Evolutionary conservation across 148 eudicot species (phyloP).

Genomic region (Rhododendron griersonianum): DNA sequence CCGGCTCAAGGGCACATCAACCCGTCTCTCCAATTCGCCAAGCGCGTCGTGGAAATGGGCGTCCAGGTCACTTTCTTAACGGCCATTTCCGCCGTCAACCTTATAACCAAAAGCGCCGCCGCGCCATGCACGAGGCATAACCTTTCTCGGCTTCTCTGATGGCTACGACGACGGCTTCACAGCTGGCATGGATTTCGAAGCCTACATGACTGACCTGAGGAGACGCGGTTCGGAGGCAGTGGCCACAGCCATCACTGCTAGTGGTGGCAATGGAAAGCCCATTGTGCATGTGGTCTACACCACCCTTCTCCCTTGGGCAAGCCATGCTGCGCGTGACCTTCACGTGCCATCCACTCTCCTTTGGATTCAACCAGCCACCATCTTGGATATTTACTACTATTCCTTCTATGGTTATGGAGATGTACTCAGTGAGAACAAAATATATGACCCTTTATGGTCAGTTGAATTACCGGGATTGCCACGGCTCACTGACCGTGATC

Average conservation of each 20-base stretch:
- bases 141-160: slow-evolving; percentile 10
- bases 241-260: slow-evolving; percentile 7
- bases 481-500: no score
- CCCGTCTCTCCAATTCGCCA: slow-evolving; percentile 14
- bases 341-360: no score
- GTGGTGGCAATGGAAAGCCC: slow-evolving; percentile 21
- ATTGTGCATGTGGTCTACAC: slow-evolving; percentile 35
- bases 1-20: slow-evolving; percentile 55
- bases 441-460: no score
- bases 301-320: slow-evolving; percentile 37
- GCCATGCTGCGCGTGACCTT: slow-evolving; percentile 27
- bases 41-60: not conserved
- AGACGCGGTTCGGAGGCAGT: slow-evolving; percentile 18
- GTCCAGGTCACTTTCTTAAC: slow-evolving; percentile 39
- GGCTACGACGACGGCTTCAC: slow-evolving; percentile 30
- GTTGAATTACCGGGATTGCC: no score
- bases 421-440: not conserved
- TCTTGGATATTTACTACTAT: slow-evolving; percentile 32
- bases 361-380: slow-evolving; percentile 32
- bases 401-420: slow-evolving; percentile 28
- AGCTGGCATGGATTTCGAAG: not conserved
- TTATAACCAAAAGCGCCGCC: not conserved
- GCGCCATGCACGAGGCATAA: no score
- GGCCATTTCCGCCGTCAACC: slow-evolving; percentile 14
- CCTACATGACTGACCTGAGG: not conserved